Evolutionary conservation across 768 basidiomycete genomes (phyloP).

Genomic region (Pleurotus citrinopileatus): DNA sequence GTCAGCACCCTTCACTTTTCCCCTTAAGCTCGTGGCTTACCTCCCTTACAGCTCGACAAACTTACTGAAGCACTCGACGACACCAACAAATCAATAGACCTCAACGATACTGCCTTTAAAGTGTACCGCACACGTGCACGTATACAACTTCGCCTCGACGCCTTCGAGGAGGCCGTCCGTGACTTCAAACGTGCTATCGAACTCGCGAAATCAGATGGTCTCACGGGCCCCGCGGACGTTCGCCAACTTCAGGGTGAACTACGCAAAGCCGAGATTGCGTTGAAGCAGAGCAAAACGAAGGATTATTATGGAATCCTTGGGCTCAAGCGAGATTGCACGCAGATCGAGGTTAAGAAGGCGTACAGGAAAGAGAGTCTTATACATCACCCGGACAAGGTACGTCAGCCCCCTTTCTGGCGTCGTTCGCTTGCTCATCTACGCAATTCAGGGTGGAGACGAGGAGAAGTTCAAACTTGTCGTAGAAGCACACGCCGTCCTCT

Average conservation of each 20-base stretch:
- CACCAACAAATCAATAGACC: conserved; percentile 61
- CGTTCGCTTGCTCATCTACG: background rate
- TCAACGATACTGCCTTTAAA: conserved; percentile 73
- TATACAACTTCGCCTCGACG: conserved; percentile 69
- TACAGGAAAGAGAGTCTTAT: conserved; percentile 85
- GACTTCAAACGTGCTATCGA: conserved; percentile 84
- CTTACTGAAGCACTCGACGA: conserved; percentile 71
- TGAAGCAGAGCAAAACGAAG: conserved; percentile 88
- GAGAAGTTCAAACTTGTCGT: conserved; percentile 92
- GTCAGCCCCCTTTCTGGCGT: conserved; percentile 8
- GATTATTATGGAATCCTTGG: conserved; percentile 84
- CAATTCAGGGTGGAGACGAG: conserved; percentile 79
- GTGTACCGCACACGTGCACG: conserved; percentile 85
- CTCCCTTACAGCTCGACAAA: conserved; percentile 47
- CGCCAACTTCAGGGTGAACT: conserved; percentile 62
- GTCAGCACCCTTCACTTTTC: conserved; percentile 27
- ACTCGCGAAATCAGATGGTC: conserved; percentile 62
- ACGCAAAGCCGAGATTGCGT: conserved; percentile 75
- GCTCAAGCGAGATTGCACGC: conserved; percentile 56
- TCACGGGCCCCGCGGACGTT: conserved; percentile 49
- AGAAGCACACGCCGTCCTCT: conserved; percentile 81
- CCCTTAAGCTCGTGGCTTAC: conserved; percentile 11
- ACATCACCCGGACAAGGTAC: conserved; percentile 83
- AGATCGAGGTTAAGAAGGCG: conserved; percentile 84
- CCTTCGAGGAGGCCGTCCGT: conserved; percentile 64